Base-by-base conservation (phyloP, 139 green algal genomes). In the Tetratostichococcus sp. region DNA sequence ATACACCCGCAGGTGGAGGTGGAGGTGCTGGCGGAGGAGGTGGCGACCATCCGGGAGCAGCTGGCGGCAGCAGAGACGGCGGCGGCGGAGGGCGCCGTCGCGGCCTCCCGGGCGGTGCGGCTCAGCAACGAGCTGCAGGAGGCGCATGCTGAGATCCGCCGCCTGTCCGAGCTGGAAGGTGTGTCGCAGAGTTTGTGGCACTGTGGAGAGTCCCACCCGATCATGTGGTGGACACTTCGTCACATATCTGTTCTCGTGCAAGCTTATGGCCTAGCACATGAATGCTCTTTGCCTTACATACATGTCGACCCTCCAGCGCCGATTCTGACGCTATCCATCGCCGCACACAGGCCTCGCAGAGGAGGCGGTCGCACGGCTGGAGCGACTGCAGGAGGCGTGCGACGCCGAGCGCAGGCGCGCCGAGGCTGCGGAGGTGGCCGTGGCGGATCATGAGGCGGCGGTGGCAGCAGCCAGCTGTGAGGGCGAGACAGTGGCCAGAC, bases 1-100 rank as follows among this genome's bases (percentile, higher is more conserved):
- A n/a, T n/a, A n/a, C n/a, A n/a, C n/a, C n/a, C n/a, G 50, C 50
- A 62, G 50, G 50, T 62, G 50, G 50, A 62, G 50, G 50, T 62
- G 19, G 50, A 62, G 50, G 50, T 62, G 50, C 50, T 62, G 50
- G 50, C 50, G 50, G 50, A 62, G 50, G 50, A 62, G 50, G 50
- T 62, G 50, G 50, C 50, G 17, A 62, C 50, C 2, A 17, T 17
- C 14, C 50, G 50, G 14, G 50, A 62, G 50, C 17, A 25, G 50
- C 50, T 62, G 14, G 50, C 50, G 11, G 50, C 17, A 2, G 50
- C 50, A 2, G 50, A 62, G 50, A 17, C 50, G 50, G 50, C 50
- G 19, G 50, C 50, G 2, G 22, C 50, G 50, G 50, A 62, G 50
- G 50, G 50, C 50, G 50, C 50, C 50, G 39, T 50, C 8, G 39